Evolutionary conservation across 805 yeast genomes (phyloP), one percentile per base, ranked within the genome.

Genomic region (Wickerhamomyces ciferrii): DNA sequence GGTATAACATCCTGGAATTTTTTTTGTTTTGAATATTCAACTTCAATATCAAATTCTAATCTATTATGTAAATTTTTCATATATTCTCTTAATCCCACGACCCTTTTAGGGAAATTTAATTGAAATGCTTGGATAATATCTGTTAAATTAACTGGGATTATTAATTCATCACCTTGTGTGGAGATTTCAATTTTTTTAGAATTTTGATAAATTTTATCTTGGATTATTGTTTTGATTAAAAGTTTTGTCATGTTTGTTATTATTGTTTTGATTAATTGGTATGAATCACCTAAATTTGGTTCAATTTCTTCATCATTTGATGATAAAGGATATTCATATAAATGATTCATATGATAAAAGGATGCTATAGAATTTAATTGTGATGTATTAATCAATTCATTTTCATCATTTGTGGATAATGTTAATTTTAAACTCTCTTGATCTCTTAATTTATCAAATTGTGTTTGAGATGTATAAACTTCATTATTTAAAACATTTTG

Each of bases 381-480:
- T 8, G 21, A 21, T 9, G 27, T 25, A 34, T 46, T 23, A 14
- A 38, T 34, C 25, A 46, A 24, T n/a, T 40, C 21, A 17, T 46
- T 38, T 11, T 36, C 43, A 32, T 17, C 34, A 31, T 23, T 27
- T 10, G 31, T 27, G 11, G 11, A 35, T 42, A 29, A 14, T 15
- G 41, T 13, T 17, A n/a, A 34, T 5, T 8, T 23, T 27, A 27
- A 13, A 13, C 15, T 13, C 4, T 8, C 7, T 8, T 27, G 14
- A 27, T 27, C 31, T 27, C 14, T 27, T 10, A 4, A 8, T 27
- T 8, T 14, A 27, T 27, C 31, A 27, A 27, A 10, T 27, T 27
- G 7, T 10, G 11, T 8, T 10, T 27, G 4, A 6, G 25, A 17
- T 10, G 4, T 20, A 42, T 71, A 71, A 2, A 52, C 52, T 29